These are phyloP conservation scores for Ceratobasidium sp. DNA, from an alignment of 1,284 basidiomycete species.

Conservation along the genomic window DNA sequence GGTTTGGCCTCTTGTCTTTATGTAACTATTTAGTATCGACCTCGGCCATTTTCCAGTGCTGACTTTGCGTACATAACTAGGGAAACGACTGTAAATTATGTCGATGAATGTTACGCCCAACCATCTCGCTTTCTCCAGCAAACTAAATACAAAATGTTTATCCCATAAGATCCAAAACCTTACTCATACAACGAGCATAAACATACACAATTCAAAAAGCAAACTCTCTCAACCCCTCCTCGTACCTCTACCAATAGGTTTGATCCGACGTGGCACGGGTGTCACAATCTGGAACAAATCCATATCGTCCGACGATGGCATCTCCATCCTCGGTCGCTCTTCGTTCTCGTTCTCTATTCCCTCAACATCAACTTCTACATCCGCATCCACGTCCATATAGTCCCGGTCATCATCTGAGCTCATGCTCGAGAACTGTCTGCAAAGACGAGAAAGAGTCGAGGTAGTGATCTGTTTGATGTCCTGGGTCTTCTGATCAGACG, in stretches of 20 bases:
- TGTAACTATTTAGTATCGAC: too few species aligned
- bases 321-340: neutral
- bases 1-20: too few species aligned
- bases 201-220: too few species aligned
- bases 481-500: neutral
- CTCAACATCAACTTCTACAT: neutral
- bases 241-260: neutral
- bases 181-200: too few species aligned
- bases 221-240: neutral
- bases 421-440: constrained; percentile 7
- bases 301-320: constrained; percentile 39
- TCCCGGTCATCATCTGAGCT: constrained; percentile 38
- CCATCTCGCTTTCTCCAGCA: too few species aligned
- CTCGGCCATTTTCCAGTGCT: too few species aligned
- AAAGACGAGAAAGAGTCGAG: neutral
- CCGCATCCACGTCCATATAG: neutral
- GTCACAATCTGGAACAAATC: constrained; percentile 32
- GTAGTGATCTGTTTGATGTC: neutral
- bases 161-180: too few species aligned
- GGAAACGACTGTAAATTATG: too few species aligned
- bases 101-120: too few species aligned
- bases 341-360: neutral
- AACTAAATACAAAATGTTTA: too few species aligned
- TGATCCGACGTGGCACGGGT: constrained; percentile 3
- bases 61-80: too few species aligned